Conservation (phyloP, 805 yeast genomes). For the Blastobotrys peoriensis region DNA sequence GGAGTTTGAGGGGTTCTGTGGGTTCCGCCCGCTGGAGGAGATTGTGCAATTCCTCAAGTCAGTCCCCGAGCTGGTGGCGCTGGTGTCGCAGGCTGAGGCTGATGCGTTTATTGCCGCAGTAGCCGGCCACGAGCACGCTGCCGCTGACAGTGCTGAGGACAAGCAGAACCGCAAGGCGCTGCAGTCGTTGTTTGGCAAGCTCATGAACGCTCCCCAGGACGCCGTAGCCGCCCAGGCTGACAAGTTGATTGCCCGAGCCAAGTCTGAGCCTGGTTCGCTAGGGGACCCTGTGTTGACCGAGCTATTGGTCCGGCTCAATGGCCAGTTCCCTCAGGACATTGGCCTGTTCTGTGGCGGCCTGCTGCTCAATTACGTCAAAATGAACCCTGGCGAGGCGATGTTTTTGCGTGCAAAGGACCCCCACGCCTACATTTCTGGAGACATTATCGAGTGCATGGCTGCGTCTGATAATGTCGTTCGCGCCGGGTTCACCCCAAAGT, state of each 20-base stretch:
- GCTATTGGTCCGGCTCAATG: conserved; percentile 68
- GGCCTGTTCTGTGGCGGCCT: conserved; percentile 96
- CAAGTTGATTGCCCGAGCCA: conserved; percentile 61
- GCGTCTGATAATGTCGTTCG: conserved; percentile 97
- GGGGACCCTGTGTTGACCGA: conserved; percentile 52
- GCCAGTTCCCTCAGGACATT: conserved; percentile 87
- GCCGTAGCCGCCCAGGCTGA: conserved; percentile 51
- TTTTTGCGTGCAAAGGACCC: conserved; percentile 96
- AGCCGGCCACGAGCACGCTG: conserved; percentile 30
- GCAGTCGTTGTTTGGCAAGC: conserved; percentile 68
- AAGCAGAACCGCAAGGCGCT: conserved; percentile 55
- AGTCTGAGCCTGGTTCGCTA: conserved; percentile 40
- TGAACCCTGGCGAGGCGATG: conserved; percentile 91
- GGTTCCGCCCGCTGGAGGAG: conserved; percentile 85
- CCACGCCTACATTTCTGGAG: conserved; percentile 96
- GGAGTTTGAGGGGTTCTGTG: conserved; percentile 95
- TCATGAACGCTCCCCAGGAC: conserved; percentile 78
- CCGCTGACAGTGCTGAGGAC: conserved; percentile 48
- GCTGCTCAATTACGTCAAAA: conserved; percentile 78
- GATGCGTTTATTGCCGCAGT: conserved; percentile 37
- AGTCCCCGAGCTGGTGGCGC: conserved; percentile 67
- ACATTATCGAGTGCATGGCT: conserved; percentile 99
- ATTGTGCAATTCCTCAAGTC: conserved; percentile 60
- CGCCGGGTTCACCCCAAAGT: conserved; percentile 99
- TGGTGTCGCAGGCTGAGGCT: conserved; percentile 63